Base-by-base conservation (phyloP, 495 filamentous ascomycete species). In the Penicillium goetzii region DNA sequence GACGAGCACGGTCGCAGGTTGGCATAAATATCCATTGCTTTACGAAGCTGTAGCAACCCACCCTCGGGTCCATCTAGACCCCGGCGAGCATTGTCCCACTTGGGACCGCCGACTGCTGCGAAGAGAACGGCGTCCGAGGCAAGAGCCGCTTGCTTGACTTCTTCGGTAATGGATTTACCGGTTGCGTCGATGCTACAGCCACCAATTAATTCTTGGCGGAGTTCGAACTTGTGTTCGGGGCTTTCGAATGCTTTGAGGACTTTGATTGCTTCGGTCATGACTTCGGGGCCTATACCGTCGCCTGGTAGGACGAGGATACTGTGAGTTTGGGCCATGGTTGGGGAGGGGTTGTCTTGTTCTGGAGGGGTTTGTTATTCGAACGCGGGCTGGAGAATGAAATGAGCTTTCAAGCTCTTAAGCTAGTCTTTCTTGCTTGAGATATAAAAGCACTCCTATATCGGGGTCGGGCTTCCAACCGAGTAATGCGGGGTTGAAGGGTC, bases 261-360 rank as follows among this genome's bases (percentile, higher is more conserved):
- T 65, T 83, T 83, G 51, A 80, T 68, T 41, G 82, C 83, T 68
- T 84, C 82, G 40, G 73, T 56, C 71, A 84, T 84, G 40, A 86
- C 77, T 64, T 86, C 83, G 0, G 83, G 83, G 34, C 83, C 83
- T 67, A 86, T 81, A 56, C 82, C 80, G 61, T 86, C 83, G 63
- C 82, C 83, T 4, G 81, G 80, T 21, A 86, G 78, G 56, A 83
- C 63, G 52, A 85, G 82, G 68, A 86, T 81, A 9, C 78, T 82
- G 74, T 76, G 77, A 15, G 53, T 68, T 68, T 73, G 56, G 21
- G 60, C 33, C 69, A 72, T 74, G 19, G 14, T 38, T 26, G 5
- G 6, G 2, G 41, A 2, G 7, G 47, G 8, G 30, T 34, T 21
- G 30, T 32, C 5, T 50, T 12, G 2, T 28, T 28, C 11, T 8